Conservation (phyloP, 75 land plant species). For the Cryptomeria japonica region DNA sequence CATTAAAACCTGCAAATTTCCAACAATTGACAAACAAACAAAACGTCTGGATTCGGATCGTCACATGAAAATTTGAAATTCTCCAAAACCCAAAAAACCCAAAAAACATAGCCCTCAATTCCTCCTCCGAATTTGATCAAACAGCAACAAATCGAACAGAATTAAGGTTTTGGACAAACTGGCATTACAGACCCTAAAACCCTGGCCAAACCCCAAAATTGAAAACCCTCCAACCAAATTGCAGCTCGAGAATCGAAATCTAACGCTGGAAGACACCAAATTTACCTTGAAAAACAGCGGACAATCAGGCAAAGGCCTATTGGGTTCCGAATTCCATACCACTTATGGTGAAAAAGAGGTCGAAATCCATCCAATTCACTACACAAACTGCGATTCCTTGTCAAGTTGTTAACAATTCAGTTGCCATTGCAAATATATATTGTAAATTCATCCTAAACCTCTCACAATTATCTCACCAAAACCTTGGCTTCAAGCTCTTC, state of each 20-base stretch:
- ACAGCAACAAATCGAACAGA: not conserved
- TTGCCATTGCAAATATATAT: conserved; percentile 1
- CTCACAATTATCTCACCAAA: conserved; percentile 19
- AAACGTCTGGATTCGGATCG: not conserved
- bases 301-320: not conserved
- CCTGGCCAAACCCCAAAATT: not conserved
- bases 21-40: not conserved
- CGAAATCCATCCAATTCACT: not conserved
- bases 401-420: not conserved
- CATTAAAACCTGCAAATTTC: not conserved
- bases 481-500: conserved; percentile 15
- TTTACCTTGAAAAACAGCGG: not conserved
- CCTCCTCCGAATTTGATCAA: not conserved
- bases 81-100: not conserved
- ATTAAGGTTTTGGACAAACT: not conserved
- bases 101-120: not conserved
- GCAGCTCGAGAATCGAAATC: not conserved
- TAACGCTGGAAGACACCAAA: not conserved
- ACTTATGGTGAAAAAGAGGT: not conserved
- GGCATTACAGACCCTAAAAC: not conserved
- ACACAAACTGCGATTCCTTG: not conserved
- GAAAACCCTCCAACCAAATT: not conserved
- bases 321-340: not conserved
- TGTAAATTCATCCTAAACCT: not conserved
- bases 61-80: not conserved